Evolutionary conservation across 2,329 filamentous ascomycete species (phyloP).

Genomic region (Colletotrichum magnum): DNA sequence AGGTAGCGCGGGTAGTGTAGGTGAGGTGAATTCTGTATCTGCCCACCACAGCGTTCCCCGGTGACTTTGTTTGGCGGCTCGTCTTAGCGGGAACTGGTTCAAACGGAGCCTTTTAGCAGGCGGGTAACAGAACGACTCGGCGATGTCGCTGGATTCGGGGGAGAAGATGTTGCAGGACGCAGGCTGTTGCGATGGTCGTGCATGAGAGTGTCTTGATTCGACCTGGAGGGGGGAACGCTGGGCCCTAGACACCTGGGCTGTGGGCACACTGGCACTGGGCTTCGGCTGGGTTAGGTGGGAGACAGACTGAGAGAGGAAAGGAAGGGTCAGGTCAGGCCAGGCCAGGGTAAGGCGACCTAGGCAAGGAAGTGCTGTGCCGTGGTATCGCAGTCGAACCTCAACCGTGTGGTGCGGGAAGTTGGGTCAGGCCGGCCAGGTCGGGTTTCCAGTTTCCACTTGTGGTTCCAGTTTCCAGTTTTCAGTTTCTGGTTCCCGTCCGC

Average conservation of each 20-base stretch:
- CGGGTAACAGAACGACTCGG: background rate
- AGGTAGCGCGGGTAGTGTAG: too few species aligned
- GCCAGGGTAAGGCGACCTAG: background rate
- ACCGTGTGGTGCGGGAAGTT: background rate
- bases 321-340: constrained; percentile 2
- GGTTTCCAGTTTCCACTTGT: constrained; percentile 19
- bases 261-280: background rate
- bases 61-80: background rate
- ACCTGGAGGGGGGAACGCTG: constrained; percentile 3
- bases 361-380: background rate
- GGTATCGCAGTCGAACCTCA: background rate
- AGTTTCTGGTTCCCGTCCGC: constrained; percentile 2
- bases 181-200: constrained; percentile 22
- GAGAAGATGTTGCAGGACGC: constrained; percentile 33
- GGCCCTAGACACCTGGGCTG: background rate
- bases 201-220: constrained; percentile 34
- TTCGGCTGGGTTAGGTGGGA: constrained; percentile 10
- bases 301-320: background rate
- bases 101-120: constrained; percentile 13
- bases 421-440: constrained; percentile 23
- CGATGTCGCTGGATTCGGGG: constrained; percentile 20
- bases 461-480: constrained; percentile 12
- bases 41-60: background rate
- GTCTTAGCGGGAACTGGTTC: background rate
- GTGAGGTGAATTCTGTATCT: too few species aligned